Base-by-base conservation (phyloP, 2,329 filamentous ascomycete species). In the Emergomyces pasteurianus region DNA sequence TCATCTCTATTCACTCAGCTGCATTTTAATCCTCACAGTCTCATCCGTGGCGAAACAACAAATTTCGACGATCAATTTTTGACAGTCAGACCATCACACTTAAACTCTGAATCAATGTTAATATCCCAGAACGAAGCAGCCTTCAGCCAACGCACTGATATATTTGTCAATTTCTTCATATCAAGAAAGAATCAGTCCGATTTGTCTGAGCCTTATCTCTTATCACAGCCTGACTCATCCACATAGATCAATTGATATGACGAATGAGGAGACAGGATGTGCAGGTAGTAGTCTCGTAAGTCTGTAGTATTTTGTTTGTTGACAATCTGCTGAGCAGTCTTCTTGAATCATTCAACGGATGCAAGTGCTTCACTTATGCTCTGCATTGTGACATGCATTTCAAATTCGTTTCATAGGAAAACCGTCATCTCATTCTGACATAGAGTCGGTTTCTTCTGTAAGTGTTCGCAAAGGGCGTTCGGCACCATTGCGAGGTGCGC, bases 221-320 rank as follows among this genome's bases (percentile, higher is more conserved):
- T 52, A 18, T 52, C 28, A n/a, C 49, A 52, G 7, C 23, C 49
- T 12, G 49, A 52, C 26, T 18, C 49, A 52, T 34, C 49, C 10
- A 49, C 46, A 21, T 26, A 49, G 21, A 26, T 21, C 23, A 43
- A 43, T 43, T 75, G 67, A 61, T 73, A 72, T 0, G 68, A 72
- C 12, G 63, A 61, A 59, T 72, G 73, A 1, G 65, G 62, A 3
- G 70, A 72, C 14, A 74, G 53, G 7, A 70, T 69, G 61, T 74
- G 61, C 31, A 72, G 65, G 62, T 75, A 74, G 38, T 67, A 65
- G 62, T 73, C 71, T 65, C 69, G 67, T 59, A 76, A 65, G 49
- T 74, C 67, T 23, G 65, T 47, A 67, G 65, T 47, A 67, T 72
- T 72, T 49, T 63, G 67, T 65, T 74, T 67, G 62, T 69, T 68